Conservation (phyloP, 2,329 filamentous ascomycete genomes). For the Venturia effusa region DNA sequence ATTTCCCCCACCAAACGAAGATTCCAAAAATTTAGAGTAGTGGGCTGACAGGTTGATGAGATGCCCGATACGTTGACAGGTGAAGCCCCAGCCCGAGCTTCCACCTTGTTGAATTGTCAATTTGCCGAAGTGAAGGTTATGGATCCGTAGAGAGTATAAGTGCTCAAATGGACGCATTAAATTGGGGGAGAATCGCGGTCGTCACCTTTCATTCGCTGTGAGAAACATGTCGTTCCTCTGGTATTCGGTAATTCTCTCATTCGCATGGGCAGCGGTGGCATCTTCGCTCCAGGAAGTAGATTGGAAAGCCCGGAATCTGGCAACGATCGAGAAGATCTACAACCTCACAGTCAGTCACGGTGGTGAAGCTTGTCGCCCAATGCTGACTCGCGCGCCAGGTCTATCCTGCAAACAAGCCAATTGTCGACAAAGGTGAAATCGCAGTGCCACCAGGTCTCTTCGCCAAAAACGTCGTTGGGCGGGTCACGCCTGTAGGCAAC, state of each 20-base stretch:
- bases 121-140: too few relatives aligned
- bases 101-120: too few relatives aligned
- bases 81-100: too few relatives aligned
- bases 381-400: conserved; percentile 14
- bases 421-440: conserved; percentile 22
- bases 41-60: neutral
- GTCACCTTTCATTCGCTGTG: neutral
- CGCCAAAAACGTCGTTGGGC: conserved; percentile 26
- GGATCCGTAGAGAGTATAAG: neutral
- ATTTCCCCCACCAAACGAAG: neutral
- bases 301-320: conserved; percentile 23
- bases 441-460: conserved; percentile 30
- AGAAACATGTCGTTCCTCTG: neutral
- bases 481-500: conserved; percentile 32
- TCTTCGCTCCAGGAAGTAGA: neutral
- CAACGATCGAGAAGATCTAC: conserved; percentile 30
- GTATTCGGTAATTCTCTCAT: neutral
- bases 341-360: conserved; percentile 21
- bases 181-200: too few relatives aligned
- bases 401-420: conserved; percentile 28
- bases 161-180: neutral
- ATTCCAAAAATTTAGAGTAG: neutral
- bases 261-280: neutral
- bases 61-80: too few relatives aligned
- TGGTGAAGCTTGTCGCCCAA: too few relatives aligned